phyloP scores from a whole-genome alignment of 2,329 filamentous ascomycete genomes.

The Arthrobotrys megalospora region DNA sequence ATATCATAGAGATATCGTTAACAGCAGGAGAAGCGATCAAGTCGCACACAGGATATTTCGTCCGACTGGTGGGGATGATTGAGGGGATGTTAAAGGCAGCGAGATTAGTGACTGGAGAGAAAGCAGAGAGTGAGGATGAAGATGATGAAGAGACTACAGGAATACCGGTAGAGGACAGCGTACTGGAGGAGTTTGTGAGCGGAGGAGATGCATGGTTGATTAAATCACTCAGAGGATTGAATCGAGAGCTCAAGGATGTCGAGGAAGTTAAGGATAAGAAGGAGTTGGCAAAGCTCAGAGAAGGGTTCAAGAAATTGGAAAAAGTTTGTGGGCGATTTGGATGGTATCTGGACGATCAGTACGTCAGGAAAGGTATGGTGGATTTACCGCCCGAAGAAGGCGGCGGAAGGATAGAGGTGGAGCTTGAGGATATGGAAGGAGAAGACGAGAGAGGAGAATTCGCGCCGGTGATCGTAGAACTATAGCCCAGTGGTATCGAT shows the following conservation, averaged over 20 bases:
- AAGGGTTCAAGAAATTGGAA: conserved; percentile 32
- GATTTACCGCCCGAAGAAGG: conserved; percentile 59
- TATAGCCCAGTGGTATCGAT: conserved; percentile 12
- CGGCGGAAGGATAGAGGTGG: conserved; percentile 53
- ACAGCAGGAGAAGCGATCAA: conserved; percentile 61
- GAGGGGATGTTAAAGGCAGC: conserved; percentile 59
- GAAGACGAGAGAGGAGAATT: conserved; percentile 59
- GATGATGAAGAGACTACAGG: conserved; percentile 55
- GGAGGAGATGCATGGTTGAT: conserved; percentile 63
- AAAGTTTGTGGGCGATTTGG: conserved; percentile 38
- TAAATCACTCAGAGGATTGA: conserved; percentile 62
- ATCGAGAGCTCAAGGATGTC: conserved; percentile 60
- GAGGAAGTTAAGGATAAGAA: conserved; percentile 32
- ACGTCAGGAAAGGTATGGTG: conserved; percentile 59
- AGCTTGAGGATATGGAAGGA: conserved; percentile 60
- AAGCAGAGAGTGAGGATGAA: conserved; percentile 61
- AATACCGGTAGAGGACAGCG: conserved; percentile 36
- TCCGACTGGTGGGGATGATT: conserved; percentile 54
- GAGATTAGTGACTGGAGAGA: conserved; percentile 59
- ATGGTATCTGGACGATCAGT: conserved; percentile 58
- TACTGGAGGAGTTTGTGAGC: conserved; percentile 57
- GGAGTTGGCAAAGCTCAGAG: conserved; percentile 27
- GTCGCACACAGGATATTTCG: conserved; percentile 58
- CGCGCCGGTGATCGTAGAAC: conserved; percentile 57
- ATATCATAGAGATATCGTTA: conserved; percentile 62